A percentile compares a stretch with the other conserved stretches of the same genome.
phyloP scores from a whole-genome alignment of 352 stramenopile genomes.

The Blastocystis sp. region DNA sequence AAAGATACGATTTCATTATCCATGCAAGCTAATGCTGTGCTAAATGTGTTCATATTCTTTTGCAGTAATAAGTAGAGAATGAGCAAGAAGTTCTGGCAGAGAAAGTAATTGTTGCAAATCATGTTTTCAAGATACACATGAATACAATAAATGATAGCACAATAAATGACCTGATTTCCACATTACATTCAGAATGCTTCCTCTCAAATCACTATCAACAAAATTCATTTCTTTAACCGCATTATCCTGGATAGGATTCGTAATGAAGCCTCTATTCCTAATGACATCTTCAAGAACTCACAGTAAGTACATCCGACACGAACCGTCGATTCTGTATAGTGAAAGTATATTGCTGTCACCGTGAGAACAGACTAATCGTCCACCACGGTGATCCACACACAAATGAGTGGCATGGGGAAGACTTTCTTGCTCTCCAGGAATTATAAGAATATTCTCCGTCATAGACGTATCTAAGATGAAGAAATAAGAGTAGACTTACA shows the following conservation, averaged over 20 bases:
- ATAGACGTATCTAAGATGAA: slow-evolving; percentile 18
- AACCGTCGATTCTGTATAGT: not conserved
- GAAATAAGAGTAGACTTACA: not conserved
- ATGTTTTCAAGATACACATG: slow-evolving; percentile 32
- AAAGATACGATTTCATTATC: slow-evolving; percentile 65
- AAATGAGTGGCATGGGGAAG: not conserved
- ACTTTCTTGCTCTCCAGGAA: not conserved
- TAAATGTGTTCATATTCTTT: not conserved
- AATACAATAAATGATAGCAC: slow-evolving; percentile 61
- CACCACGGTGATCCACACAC: not conserved
- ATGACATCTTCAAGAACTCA: not conserved
- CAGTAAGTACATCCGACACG: not conserved
- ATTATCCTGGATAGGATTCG: not conserved
- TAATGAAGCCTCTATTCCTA: slow-evolving; percentile 16
- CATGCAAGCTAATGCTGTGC: slow-evolving; percentile 58
- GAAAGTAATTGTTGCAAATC: slow-evolving; percentile 15
- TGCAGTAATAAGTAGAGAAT: slow-evolving; percentile 49
- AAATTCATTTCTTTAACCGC: slow-evolving; percentile 13
- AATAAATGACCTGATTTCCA: slow-evolving; percentile 37
- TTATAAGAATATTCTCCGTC: not conserved
- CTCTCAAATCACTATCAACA: not conserved
- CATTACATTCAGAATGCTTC: slow-evolving; percentile 20
- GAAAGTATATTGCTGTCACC: not conserved
- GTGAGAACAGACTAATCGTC: slow-evolving; percentile 6
- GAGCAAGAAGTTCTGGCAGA: slow-evolving; percentile 66